Evolutionary conservation across 192 early-diverging fungal genomes (phyloP), one percentile per base, ranked within the genome.

Genomic region (Coemansia furcata): DNA sequence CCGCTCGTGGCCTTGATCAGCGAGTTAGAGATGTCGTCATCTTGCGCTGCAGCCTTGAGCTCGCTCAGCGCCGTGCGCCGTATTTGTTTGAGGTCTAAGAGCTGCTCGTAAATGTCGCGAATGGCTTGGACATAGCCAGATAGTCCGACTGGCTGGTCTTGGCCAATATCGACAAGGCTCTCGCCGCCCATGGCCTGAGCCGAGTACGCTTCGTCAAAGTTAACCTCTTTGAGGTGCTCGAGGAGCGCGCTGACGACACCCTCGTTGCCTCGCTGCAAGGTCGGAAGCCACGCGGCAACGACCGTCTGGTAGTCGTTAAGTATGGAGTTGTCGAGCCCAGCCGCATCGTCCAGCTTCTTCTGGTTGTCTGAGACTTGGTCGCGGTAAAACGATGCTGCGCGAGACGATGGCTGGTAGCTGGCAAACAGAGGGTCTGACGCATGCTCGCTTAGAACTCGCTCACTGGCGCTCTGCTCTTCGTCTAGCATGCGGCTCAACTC

Each of bases 381-480:
- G 42, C 91, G 87, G 81, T 90, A 93, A 37, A 82, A 82, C n/a
- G 86, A 73, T 0, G 92, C 94, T 7, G 89, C 76, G 3, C 85
- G 75, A 19, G 85, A 84, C 3, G 95, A 96, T 3, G 97, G 90
- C 69, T 90, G 86, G 62, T 95, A 94, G 36, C 90, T 87, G 92
- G 93, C 97, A 44, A 83, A 83, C 42, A 74, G 35, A 29, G 76
- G 76, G 40, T 86, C 85, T 26, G 92, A 89, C n/a, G 85, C 85
- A 71, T 91, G 92, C 62, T 93, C 90, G n/a, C 82, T 91, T 65
- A 91, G 66, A 69, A 89, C 82, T 3, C 67, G 73, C 58, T 97
- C 94, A 72, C 91, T 94, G 37, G 93, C 92, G 59, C 85, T 85
- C 70, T 92, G 92, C 85, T 98, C 96, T 33, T 91, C 88, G 67